phyloP scores from a whole-genome alignment of 495 filamentous ascomycete genomes.

The Hypoxylon lenormandii region DNA sequence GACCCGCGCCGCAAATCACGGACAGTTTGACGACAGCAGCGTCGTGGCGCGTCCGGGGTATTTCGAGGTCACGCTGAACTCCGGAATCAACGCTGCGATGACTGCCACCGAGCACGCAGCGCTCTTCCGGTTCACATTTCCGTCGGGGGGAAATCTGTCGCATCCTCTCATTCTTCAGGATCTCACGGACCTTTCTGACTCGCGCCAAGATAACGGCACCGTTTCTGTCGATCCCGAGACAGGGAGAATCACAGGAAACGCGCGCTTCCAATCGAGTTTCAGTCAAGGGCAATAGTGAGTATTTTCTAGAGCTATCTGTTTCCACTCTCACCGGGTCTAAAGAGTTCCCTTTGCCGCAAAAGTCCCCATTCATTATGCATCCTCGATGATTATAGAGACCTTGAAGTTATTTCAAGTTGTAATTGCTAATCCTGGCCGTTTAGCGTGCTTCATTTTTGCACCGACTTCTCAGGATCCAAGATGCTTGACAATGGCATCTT shows the following conservation, averaged over 20 bases:
- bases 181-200: slow-evolving; percentile 73
- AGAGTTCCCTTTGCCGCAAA: not conserved
- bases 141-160: slow-evolving; percentile 57
- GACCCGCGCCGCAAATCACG: slow-evolving; percentile 46
- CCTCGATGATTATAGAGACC: not conserved
- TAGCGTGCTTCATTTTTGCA: slow-evolving; percentile 69
- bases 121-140: slow-evolving; percentile 77
- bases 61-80: slow-evolving; percentile 71
- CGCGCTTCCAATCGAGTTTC: slow-evolving; percentile 76
- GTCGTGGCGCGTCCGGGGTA: slow-evolving; percentile 74
- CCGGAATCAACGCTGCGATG: slow-evolving; percentile 74
- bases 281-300: slow-evolving; percentile 70
- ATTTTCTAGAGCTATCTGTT: not conserved
- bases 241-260: slow-evolving; percentile 74
- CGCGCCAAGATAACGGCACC: slow-evolving; percentile 70
- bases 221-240: slow-evolving; percentile 65
- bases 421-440: slow-evolving; percentile 1
- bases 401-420: not conserved
- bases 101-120: slow-evolving; percentile 73
- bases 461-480: slow-evolving; percentile 74
- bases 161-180: slow-evolving; percentile 74
- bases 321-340: not conserved
- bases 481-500: slow-evolving; percentile 75
- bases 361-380: not conserved
- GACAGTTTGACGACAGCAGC: slow-evolving; percentile 60